Base-by-base conservation (phyloP, 768 basidiomycete species). In the Suillus variegatus region DNA sequence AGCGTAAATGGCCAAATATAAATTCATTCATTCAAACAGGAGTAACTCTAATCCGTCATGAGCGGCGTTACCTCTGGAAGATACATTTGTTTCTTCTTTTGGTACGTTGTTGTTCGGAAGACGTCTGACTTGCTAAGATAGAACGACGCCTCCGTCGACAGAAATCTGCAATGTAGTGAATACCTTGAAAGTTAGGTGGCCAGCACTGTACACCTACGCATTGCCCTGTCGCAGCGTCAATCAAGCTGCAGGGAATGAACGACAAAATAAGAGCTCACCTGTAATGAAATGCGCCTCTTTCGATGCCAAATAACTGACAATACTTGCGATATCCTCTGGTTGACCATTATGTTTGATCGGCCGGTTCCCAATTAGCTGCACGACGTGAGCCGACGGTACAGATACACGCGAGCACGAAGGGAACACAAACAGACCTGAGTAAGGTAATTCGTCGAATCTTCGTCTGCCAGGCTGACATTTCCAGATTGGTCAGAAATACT, bases 281-380 rank as follows among this genome's bases (percentile, higher is more conserved):
- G 74, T 75, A 38, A 75, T 72, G 52, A 75, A 75, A 54, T 64
- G 64, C 0, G 72, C 64, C 44, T 74, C 74, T 54, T 72, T 69
- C 8, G 74, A 74, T 1, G 69, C 71, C 28, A 75, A 32, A 61
- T 71, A 75, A 14, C 71, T 71, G 10, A 75, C 74, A 10, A 75
- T 64, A 35, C 64, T 67, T 3, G 74, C 74, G 57, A 75, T 67
- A 46, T 75, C 74, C 20, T 68, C 67, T 28, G 68, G 62, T 20
- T 47, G 64, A 20, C 63, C 61, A 6, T 56, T 38, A 35, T 64
- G 58, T 46, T 64, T 55, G 16, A 67, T 40, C 16, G 61, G 54
- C 10, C 54, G 54, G 35, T 55, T 55, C 10, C 54, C 54, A 2
- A 55, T 36, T 4, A 78, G 74, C 49, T 76, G 67, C 35, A 73